These are phyloP conservation scores for Penicillium chermesinum DNA, from an alignment of 495 filamentous ascomycete species.

Conservation along the genomic window DNA sequence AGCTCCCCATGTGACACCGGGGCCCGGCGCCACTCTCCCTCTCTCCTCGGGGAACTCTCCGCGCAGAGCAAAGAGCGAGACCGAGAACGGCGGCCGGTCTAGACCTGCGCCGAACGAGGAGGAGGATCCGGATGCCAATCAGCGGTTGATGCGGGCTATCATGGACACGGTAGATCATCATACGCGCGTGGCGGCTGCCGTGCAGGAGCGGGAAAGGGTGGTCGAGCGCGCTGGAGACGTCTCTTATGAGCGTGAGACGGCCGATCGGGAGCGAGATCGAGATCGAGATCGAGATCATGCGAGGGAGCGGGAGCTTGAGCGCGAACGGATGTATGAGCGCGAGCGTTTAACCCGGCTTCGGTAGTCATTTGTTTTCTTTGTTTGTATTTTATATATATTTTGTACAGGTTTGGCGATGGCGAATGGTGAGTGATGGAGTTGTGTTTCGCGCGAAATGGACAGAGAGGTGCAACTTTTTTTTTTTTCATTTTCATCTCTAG, in stretches of 20 bases:
- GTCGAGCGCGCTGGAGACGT: slow-evolving; percentile 14
- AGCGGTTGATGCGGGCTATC: slow-evolving; percentile 45
- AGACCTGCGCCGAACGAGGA: slow-evolving; percentile 29
- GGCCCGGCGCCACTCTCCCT: slow-evolving; percentile 8
- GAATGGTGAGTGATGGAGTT: not conserved
- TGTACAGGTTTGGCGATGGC: not conserved
- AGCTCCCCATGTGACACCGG: slow-evolving; percentile 11
- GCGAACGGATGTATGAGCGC: slow-evolving; percentile 14
- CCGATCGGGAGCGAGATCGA: slow-evolving; percentile 8
- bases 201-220: slow-evolving; percentile 29
- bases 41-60: slow-evolving; percentile 26
- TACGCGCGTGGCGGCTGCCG: slow-evolving; percentile 30
- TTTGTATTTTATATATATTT: slow-evolving; percentile 1
- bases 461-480: too few relatives aligned
- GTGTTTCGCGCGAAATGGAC: not conserved
- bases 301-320: slow-evolving; percentile 30
- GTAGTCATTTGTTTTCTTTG: slow-evolving; percentile 8
- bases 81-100: slow-evolving; percentile 22
- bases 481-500: too few relatives aligned
- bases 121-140: slow-evolving; percentile 42
- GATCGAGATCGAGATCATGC: slow-evolving; percentile 19
- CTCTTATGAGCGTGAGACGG: slow-evolving; percentile 4
- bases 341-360: not conserved
- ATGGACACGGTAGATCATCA: slow-evolving; percentile 44
- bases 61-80: slow-evolving; percentile 41